Percentiles rank a stretch among this genome's conserved stretches.
Evolutionary conservation across 2,329 filamentous ascomycete species (phyloP).

Genomic region (Fusarium solani-melongenae): DNA sequence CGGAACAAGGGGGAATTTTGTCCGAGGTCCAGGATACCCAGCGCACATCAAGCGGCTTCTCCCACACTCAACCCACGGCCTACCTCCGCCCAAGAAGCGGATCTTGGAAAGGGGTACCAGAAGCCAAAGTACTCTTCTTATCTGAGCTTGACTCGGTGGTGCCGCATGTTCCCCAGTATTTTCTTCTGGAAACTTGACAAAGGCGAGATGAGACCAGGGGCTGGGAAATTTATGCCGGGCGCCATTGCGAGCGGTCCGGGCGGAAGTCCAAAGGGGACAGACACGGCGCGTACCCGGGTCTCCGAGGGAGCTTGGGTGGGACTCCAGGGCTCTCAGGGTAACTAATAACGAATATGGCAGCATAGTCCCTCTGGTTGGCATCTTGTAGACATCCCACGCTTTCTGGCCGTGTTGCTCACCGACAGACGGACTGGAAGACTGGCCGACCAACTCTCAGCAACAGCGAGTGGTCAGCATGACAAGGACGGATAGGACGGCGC

Average conservation of each 20-base stretch:
- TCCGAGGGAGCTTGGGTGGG: conserved; percentile 2
- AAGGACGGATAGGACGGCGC: not conserved
- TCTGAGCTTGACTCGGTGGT: conserved; percentile 16
- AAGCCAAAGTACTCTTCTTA: conserved; percentile 11
- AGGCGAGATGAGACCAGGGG: conserved; percentile 33
- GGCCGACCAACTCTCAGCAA: not conserved
- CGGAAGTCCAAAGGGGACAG: conserved; percentile 15
- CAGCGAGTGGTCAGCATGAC: not conserved
- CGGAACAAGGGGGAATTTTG: conserved; percentile 16
- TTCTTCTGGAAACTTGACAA: conserved; percentile 33
- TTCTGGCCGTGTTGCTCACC: not conserved
- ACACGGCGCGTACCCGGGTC: conserved; percentile 15
- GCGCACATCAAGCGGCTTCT: conserved; percentile 5
- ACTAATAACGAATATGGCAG: not conserved
- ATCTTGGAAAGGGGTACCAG: conserved; percentile 2
- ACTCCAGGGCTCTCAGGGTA: not conserved
- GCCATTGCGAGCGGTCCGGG: conserved; percentile 5
- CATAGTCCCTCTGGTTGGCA: not conserved
- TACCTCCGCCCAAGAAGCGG: not conserved
- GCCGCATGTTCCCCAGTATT: conserved; percentile 14
- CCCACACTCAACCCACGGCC: not conserved
- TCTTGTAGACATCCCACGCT: not conserved
- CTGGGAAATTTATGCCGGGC: conserved; percentile 27
- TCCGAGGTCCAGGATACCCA: conserved; percentile 7
- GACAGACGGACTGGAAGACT: not conserved